These are phyloP conservation scores for Sporobolomyces phaffii DNA, from an alignment of 768 basidiomycete genomes.

Conservation along the genomic window DNA sequence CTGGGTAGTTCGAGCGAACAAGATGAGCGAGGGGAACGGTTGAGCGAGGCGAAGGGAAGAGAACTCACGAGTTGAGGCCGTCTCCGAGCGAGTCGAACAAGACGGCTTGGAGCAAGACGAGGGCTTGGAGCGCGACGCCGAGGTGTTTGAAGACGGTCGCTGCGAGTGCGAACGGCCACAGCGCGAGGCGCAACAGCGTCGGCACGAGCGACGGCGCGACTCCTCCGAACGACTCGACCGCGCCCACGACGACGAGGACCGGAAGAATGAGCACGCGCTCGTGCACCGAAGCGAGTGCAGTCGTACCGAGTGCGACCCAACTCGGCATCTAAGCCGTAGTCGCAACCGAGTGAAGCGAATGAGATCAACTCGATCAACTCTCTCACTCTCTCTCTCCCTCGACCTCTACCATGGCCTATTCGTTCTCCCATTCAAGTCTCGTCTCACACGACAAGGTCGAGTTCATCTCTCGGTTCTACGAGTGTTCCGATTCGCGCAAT, in stretches of 20 bases:
- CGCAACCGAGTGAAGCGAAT: neutral
- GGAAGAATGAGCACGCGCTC: neutral
- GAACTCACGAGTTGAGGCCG: constrained; percentile 1
- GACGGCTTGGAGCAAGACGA: neutral
- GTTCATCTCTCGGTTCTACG: constrained; percentile 1
- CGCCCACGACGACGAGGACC: neutral
- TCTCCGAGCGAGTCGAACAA: neutral
- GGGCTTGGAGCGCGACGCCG: neutral
- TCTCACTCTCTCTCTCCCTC: neutral
- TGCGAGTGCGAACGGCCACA: neutral
- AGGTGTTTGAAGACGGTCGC: neutral
- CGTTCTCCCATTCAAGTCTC: neutral
- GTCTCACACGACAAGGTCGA: neutral
- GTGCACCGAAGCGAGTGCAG: neutral
- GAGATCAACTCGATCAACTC: neutral
- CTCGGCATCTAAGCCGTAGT: constrained; percentile 8
- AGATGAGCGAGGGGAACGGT: neutral
- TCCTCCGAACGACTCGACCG: too few relatives aligned
- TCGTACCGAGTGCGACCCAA: neutral
- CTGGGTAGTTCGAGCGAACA: neutral
- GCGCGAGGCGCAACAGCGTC: neutral
- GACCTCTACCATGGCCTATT: neutral
- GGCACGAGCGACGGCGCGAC: neutral
- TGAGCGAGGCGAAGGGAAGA: too few relatives aligned
- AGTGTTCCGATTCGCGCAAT: neutral